Conservation (phyloP, 1,284 basidiomycete genomes). For the Puccinia horiana region DNA sequence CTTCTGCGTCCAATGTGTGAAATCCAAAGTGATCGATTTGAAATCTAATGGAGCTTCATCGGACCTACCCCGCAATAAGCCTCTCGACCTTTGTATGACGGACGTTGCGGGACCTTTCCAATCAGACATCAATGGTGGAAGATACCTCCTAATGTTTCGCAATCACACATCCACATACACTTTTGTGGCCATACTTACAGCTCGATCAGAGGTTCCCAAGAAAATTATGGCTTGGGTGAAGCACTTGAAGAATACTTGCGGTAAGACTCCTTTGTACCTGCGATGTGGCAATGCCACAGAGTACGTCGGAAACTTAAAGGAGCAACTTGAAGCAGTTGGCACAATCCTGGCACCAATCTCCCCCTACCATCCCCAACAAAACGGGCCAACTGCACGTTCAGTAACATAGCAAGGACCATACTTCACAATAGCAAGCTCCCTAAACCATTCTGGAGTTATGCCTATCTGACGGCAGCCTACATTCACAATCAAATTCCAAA, state of each 20-base stretch:
- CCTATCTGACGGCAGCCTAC: not conserved
- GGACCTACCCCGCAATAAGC: not conserved
- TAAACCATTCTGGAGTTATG: not conserved
- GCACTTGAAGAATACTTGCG: not conserved
- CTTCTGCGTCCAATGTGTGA: not conserved
- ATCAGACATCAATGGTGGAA: not conserved
- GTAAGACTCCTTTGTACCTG: not conserved
- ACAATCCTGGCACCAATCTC: not conserved
- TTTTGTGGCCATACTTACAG: not conserved
- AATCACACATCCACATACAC: not conserved
- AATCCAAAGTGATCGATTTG: not conserved
- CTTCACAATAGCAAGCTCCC: not conserved
- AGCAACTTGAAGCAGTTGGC: not conserved
- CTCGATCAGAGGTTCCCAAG: not conserved
- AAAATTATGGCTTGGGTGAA: not conserved
- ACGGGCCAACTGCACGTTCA: not conserved
- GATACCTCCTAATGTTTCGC: not conserved
- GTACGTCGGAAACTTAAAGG: not conserved
- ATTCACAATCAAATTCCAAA: slow-evolving; percentile 3
- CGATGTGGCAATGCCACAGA: slow-evolving; percentile 1
- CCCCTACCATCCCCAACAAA: not conserved
- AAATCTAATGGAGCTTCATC: not conserved
- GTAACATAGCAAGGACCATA: slow-evolving; percentile 14
- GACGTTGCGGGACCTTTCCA: not conserved
- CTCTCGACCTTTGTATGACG: not conserved